Conservation (phyloP, 1,139 yeast genomes). For the Hansenula sp. region DNA sequence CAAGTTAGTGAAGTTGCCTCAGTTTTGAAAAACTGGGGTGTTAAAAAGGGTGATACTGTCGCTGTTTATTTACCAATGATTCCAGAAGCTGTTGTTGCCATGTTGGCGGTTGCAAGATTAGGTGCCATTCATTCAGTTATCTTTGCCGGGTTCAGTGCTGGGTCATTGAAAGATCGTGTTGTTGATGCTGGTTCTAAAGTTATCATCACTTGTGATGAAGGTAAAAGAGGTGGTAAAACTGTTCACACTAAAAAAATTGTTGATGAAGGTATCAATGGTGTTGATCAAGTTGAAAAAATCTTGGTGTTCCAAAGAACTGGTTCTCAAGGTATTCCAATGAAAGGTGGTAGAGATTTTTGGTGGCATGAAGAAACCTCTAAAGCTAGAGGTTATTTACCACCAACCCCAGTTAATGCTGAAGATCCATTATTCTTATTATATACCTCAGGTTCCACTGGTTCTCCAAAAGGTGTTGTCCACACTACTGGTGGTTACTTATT, state of each 20-base stretch:
- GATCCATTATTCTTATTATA: slow-evolving; percentile 89
- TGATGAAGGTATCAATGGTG: slow-evolving; percentile 81
- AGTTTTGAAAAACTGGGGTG: slow-evolving; percentile 82
- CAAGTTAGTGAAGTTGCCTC: slow-evolving; percentile 90
- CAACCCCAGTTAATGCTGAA: slow-evolving; percentile 83
- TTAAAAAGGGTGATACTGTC: slow-evolving; percentile 90
- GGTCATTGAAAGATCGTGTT: slow-evolving; percentile 88
- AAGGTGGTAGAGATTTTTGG: slow-evolving; percentile 84
- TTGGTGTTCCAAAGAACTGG: slow-evolving; percentile 89
- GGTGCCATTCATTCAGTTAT: slow-evolving; percentile 97
- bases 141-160: slow-evolving; percentile 95
- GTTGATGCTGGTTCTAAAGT: slow-evolving; percentile 86
- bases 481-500: slow-evolving; percentile 90
- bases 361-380: slow-evolving; percentile 88
- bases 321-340: slow-evolving; percentile 58
- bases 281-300: slow-evolving; percentile 79
- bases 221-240: slow-evolving; percentile 93
- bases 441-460: slow-evolving; percentile 96
- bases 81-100: slow-evolving; percentile 89
- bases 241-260: slow-evolving; percentile 90
- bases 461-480: slow-evolving; percentile 98
- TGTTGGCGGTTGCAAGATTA: slow-evolving; percentile 90
- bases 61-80: slow-evolving; percentile 98
- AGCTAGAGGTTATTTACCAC: slow-evolving; percentile 82
- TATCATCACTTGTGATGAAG: slow-evolving; percentile 93